Percentiles rank a stretch among this genome's conserved stretches.
phyloP scores from a whole-genome alignment of 2,329 filamentous ascomycete genomes.

The Tricladium varicosporioides region DNA sequence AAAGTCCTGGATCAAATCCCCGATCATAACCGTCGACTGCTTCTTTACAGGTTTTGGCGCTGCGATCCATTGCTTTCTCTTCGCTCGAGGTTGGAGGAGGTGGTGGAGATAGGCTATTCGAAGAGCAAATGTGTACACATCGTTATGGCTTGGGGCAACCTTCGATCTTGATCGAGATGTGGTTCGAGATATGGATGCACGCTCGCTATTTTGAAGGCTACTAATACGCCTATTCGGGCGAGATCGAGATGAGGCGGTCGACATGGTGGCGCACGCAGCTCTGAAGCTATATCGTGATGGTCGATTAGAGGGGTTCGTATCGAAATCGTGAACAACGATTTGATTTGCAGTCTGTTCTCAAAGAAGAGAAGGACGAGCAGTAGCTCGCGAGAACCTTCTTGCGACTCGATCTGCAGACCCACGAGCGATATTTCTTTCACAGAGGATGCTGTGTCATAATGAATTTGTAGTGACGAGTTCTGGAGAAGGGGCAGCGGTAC shows the following conservation, averaged over 20 bases:
- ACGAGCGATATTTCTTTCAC: neutral
- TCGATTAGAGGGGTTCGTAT: slow-evolving; percentile 5
- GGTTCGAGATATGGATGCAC: slow-evolving; percentile 28
- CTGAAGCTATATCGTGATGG: neutral
- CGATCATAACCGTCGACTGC: slow-evolving; percentile 67
- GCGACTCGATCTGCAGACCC: neutral
- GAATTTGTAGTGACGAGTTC: neutral
- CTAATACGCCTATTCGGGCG: slow-evolving; percentile 31
- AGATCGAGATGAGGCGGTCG: slow-evolving; percentile 29
- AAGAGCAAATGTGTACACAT: slow-evolving; percentile 89
- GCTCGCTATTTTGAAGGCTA: slow-evolving; percentile 28
- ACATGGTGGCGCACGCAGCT: slow-evolving; percentile 24
- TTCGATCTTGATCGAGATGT: slow-evolving; percentile 46
- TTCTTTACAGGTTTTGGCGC: slow-evolving; percentile 57
- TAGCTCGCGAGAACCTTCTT: neutral
- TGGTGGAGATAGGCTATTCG: slow-evolving; percentile 90
- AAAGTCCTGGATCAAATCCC: slow-evolving; percentile 88
- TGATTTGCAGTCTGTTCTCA: neutral
- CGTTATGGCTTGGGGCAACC: slow-evolving; percentile 59
- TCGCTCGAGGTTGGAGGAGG: slow-evolving; percentile 85
- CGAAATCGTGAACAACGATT: neutral
- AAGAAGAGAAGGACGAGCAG: neutral
- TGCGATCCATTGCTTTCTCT: slow-evolving; percentile 82
- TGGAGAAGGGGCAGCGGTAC: neutral
- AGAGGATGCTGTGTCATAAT: slow-evolving; percentile 3